Base-by-base conservation (phyloP, 768 basidiomycete genomes). In the Panaeolus cyanescens region DNA sequence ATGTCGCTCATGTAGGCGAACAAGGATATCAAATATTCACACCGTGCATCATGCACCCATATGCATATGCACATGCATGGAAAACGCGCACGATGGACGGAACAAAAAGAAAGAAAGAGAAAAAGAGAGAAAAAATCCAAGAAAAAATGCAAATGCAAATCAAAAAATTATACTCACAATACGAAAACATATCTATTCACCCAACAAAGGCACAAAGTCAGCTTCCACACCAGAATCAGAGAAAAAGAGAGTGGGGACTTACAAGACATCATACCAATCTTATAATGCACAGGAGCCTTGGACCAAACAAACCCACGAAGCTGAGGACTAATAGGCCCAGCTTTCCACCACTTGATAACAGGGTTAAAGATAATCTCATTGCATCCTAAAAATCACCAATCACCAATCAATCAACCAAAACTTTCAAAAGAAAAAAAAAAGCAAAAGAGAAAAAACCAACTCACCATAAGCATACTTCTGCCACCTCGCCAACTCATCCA, bases 401-500 rank as follows among this genome's bases (percentile, higher is more conserved):
- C 42, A 28, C 13, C 42, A 22, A 22, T 20, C 40, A 19, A 6
- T 20, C 5, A 3, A 13, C 22, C 40, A 4, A 5, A 42, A 25
- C 9, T 1, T 6, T 42, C 30, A 59, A 61, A 54, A 9, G 33
- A 36, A 34, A 58, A 39, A 20, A 55, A 5, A 37, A 32, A 37
- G 36, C 5, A 40, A 36, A 20, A 54, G 4, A 55, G 39, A 42
- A 20, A n/a, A n/a, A n/a, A 58, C 25, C 28, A 22, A 70, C 73
- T 54, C 54, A 80, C 81, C 83, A 74, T 83, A 85, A 3, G 82
- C 81, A 60, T 83, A 83, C 64, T 95, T 96, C 65, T 95, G 92
- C 95, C 95, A 96, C 9, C 95, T 75, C 53, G 93, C 93, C 19
- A 96, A 73, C 72, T 96, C 95, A 72, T 96, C 94, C 28, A 93